Conservation (phyloP, 2,329 filamentous ascomycete species). For the Trichoderma lentiforme region DNA sequence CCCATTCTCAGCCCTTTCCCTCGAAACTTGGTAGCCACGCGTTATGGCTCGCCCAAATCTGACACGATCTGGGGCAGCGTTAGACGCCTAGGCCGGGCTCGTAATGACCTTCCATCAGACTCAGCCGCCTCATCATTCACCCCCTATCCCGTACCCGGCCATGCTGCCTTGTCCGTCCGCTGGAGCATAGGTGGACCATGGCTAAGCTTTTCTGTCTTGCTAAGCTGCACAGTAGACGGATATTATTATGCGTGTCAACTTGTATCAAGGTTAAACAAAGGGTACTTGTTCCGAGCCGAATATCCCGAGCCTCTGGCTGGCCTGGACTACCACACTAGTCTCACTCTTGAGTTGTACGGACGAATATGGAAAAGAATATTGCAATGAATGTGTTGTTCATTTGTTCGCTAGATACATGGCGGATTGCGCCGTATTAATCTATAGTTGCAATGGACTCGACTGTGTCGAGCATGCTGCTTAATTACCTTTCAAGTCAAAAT, state of each 20-base stretch:
- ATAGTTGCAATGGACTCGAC: slow-evolving; percentile 14
- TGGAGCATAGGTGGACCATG: neutral
- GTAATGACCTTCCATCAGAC: neutral
- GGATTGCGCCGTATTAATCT: slow-evolving; percentile 16
- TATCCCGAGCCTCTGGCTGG: neutral
- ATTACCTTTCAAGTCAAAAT: slow-evolving; percentile 10
- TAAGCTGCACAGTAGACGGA: neutral
- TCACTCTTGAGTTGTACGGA: neutral
- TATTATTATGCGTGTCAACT: neutral
- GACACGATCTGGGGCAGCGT: neutral
- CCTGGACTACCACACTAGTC: neutral
- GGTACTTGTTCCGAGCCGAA: neutral
- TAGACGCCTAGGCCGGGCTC: neutral
- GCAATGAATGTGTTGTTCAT: neutral
- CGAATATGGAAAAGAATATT: neutral
- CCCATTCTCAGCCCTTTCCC: neutral
- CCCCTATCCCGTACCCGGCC: neutral
- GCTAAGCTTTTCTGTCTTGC: neutral
- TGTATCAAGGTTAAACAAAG: neutral
- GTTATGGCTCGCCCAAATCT: neutral
- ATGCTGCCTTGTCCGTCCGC: neutral
- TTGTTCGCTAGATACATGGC: slow-evolving; percentile 12
- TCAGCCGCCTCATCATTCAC: neutral
- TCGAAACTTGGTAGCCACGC: neutral
- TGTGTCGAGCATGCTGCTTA: neutral